Conservation (phyloP, 2,329 filamentous ascomycete genomes). For the Coniella vitis region DNA sequence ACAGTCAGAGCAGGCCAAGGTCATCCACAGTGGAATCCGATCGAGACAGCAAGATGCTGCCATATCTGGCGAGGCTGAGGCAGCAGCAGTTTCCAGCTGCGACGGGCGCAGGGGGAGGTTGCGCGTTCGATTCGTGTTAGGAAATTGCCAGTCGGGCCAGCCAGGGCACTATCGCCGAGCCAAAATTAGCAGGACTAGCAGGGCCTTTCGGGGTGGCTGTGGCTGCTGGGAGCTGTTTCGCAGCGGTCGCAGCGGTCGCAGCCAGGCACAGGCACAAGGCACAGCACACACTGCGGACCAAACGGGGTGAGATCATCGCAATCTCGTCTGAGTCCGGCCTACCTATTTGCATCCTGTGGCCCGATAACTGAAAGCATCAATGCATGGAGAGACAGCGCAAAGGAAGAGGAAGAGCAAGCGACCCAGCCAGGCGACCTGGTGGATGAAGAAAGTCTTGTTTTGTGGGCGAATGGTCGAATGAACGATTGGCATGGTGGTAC, state of each 20-base stretch:
- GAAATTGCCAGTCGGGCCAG: neutral
- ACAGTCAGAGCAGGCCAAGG: too few species aligned
- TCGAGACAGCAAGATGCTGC: neutral
- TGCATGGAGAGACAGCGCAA: too few species aligned
- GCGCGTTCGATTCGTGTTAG: constrained; percentile 1
- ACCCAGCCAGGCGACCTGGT: too few species aligned
- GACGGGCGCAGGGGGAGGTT: neutral
- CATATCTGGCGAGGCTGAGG: neutral
- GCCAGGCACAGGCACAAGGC: neutral
- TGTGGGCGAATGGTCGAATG: too few species aligned
- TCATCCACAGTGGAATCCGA: too few species aligned
- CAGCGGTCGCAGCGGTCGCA: neutral
- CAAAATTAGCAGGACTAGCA: constrained; percentile 3
- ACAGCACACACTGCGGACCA: too few species aligned
- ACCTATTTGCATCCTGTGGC: neutral
- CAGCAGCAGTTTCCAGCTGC: constrained; percentile 1
- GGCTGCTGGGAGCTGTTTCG: neutral
- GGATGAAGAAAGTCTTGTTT: too few species aligned
- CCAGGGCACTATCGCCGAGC: neutral
- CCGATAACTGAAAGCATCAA: too few species aligned
- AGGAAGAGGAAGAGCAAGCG: too few species aligned
- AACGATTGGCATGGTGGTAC: too few species aligned
- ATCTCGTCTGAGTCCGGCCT: constrained; percentile 5
- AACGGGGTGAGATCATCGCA: constrained; percentile 14
- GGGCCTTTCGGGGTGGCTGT: neutral